Evolutionary conservation across 108 stramenopile genomes (phyloP), one percentile per base, ranked within the genome.

Genomic region (Cyclostephanos tholiformis): DNA sequence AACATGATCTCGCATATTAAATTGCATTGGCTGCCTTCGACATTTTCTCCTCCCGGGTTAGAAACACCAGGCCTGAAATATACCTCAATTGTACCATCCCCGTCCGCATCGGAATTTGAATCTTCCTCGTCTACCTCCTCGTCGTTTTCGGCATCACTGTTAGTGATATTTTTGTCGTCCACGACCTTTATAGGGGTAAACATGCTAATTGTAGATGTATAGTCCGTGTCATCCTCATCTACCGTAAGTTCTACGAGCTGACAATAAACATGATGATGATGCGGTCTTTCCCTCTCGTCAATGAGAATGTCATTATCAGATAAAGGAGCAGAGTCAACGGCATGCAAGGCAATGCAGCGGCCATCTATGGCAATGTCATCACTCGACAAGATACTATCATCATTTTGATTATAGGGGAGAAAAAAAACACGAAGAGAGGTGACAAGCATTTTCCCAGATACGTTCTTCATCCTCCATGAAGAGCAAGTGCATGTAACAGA

Each of bases 331-430:
- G 74, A 71, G 61, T 81, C 80, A 49, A 92, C 65, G 62, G 91
- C 91, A 75, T 92, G 91, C 66, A 92, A 64, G 51, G 78, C 79
- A 72, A 92, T 88, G 55, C 89, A 89, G 17, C 79, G 70, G 9
- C 84, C 91, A 60, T 85, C 87, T 44, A 92, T 71, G 11, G 87
- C 82, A 17, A 87, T 35, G 79, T 92, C 91, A 63, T 75, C 44
- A 22, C 27, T 52, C 46, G 35, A 32, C 6, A 71, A 61, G n/a
- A 19, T 16, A 41, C 51, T 44, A 1, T 63, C 46, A 1, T 63
- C 46, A 2, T 67, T 35, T 22, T 38, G 35, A 16, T 22, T 29
- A 23, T 25, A 1, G 29, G 77, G 58, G 53, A 82, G 25, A n/a
- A 82, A 82, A 17, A 82, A 41, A 63, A 82, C 67, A 11, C 82